A percentile compares a stretch with the other conserved stretches of the same genome.
Conservation (phyloP, 805 yeast genomes). For the Saccharomycopsis selenospora region DNA sequence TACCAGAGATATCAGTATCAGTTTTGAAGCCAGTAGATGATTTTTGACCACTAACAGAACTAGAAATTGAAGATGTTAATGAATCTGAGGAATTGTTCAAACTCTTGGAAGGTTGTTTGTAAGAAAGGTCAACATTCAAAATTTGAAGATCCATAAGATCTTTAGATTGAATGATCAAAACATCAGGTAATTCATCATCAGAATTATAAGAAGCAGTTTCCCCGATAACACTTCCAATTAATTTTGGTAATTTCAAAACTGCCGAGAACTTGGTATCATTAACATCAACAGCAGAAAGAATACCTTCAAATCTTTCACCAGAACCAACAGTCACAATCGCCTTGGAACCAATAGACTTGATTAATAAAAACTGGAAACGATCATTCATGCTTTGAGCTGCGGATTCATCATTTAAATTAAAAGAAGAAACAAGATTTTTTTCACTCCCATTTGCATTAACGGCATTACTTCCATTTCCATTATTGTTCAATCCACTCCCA, state of each 20-base stretch:
- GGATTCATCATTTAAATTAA: constrained; percentile 11
- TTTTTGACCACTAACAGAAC: constrained; percentile 19
- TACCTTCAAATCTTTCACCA: constrained; percentile 54
- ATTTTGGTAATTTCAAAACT: constrained; percentile 45
- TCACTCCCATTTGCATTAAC: constrained; percentile 26
- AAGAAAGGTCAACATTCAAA: constrained; percentile 32
- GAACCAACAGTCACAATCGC: constrained; percentile 54
- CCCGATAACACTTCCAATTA: constrained; percentile 31
- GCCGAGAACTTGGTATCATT: constrained; percentile 30
- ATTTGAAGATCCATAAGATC: constrained; percentile 48
- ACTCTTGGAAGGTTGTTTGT: constrained; percentile 19
- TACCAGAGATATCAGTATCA: constrained; percentile 73
- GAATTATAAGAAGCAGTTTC: constrained; percentile 30
- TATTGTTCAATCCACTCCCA: not conserved
- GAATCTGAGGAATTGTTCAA: constrained; percentile 9
- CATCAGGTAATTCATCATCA: constrained; percentile 38
- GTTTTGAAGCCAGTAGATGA: constrained; percentile 51
- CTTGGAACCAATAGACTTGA: constrained; percentile 52
- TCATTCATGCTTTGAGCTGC: constrained; percentile 38
- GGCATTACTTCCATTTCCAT: constrained; percentile 12
- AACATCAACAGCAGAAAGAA: constrained; percentile 43
- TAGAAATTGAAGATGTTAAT: constrained; percentile 8
- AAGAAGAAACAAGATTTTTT: constrained; percentile 16
- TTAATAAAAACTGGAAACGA: constrained; percentile 46
- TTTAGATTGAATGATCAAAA: constrained; percentile 39